These are phyloP conservation scores for Cercophora sp. DNA, from an alignment of 495 filamentous ascomycete species.

Conservation along the genomic window DNA sequence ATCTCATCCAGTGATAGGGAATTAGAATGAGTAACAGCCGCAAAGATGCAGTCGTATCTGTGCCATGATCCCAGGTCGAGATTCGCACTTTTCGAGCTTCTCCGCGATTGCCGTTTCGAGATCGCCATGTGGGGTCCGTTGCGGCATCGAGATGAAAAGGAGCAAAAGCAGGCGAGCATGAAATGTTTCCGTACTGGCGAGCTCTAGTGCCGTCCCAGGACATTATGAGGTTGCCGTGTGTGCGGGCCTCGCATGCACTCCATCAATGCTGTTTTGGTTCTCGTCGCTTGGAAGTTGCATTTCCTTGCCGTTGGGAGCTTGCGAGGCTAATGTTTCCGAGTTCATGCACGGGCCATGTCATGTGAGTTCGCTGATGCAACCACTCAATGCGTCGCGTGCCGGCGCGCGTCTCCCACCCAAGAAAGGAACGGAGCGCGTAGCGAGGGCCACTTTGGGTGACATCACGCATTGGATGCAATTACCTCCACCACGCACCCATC, in stretches of 20 bases:
- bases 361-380: conserved; percentile 8
- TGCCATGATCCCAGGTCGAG: no score
- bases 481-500: neutral
- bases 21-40: no score
- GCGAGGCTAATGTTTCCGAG: neutral
- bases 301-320: neutral
- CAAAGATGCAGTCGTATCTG: no score
- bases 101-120: neutral
- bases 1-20: no score
- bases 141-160: no score
- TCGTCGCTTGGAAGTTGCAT: neutral
- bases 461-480: conserved; percentile 12
- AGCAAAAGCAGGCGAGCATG: neutral
- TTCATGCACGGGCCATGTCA: conserved; percentile 3
- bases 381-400: conserved; percentile 14
- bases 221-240: neutral
- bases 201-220: neutral
- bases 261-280: no score
- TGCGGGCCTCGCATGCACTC: neutral
- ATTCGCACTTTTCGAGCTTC: no score
- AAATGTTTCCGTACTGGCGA: neutral
- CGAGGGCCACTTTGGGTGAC: conserved; percentile 17
- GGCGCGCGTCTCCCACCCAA: conserved; percentile 13
- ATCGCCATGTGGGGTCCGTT: neutral
- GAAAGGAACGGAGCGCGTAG: neutral